Base-by-base conservation (phyloP, 2,329 filamentous ascomycete species). In the Rutstroemia sydowiana region DNA sequence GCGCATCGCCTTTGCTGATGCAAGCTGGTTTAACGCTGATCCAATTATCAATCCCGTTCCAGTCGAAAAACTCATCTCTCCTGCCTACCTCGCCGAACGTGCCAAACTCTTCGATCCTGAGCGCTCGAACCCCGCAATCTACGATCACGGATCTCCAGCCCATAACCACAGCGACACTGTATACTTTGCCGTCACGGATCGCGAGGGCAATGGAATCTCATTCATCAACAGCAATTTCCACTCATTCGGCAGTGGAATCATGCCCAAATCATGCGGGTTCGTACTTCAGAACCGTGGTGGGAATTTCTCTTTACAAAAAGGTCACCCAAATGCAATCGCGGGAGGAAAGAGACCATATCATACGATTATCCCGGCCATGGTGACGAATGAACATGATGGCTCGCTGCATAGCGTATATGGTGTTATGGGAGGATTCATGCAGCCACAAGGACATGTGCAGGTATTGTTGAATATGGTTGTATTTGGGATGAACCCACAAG, bases 391-490 rank as follows among this genome's bases (percentile, higher is more conserved):
- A 16, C 71, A 73, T 4, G 89, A 95, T 61, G 80, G 81, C 23
- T 84, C 79, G 45, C 71, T 97, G 52, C 88, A 95, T 68, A 86
- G 82, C 3, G 87, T 95, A 0, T 96, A 92, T 63, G 93, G 93
- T 48, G 92, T 97, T 55, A 97, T 97, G 93, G 93, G 93, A 48
- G 92, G 90, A 2, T 97, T 95, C 70, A 97, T 97, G 87, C 93
- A 98, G 71, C 93, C 93, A 0, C 93, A 97, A 69, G 93, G 92
- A 20, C 93, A 97, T 55, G 84, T 97, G 0, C 93, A 97, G 69
- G 90, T 95, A 0, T 71, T 98, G 9, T 75, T 97, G 2, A 95
- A 95, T 59, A 91, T 95, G 78, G 70, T 95, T 0, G 81, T 90
- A 0, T 95, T 91, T 61, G 82, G 83, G 1, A 75, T 89, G 48